These are phyloP conservation scores for Solanum hybrid DNA, from an alignment of 305 asterid genomes.

Conservation along the genomic window DNA sequence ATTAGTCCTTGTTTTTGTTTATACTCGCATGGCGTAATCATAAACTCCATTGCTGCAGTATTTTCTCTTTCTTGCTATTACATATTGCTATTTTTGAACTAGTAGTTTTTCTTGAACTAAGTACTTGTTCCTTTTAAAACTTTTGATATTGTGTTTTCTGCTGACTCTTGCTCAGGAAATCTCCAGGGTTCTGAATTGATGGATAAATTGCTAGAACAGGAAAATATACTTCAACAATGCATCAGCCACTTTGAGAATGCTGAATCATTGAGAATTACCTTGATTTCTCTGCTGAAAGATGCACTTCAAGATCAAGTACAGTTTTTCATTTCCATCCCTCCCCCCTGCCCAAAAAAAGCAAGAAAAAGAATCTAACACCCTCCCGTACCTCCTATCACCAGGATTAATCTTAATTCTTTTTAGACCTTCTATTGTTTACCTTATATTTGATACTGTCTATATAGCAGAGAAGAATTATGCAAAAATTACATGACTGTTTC, in stretches of 20 bases:
- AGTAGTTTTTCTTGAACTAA: not conserved
- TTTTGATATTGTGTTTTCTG: conserved; percentile 7
- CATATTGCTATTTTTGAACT: not conserved
- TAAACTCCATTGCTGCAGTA: not conserved
- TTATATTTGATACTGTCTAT: not conserved
- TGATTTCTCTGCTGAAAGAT: conserved; percentile 70
- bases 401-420: not conserved
- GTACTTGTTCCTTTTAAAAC: not conserved
- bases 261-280: conserved; percentile 57
- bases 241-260: conserved; percentile 61
- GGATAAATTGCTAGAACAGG: conserved; percentile 67
- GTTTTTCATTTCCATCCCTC: not conserved
- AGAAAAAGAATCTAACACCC: not conserved
- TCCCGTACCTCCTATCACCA: not conserved
- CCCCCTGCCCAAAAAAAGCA: not conserved
- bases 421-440: not conserved
- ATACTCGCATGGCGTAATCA: not conserved
- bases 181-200: conserved; percentile 41
- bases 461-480: not conserved
- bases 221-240: conserved; percentile 50
- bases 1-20: not conserved
- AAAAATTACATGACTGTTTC: not conserved
- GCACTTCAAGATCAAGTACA: conserved; percentile 88
- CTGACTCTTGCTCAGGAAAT: conserved; percentile 39
- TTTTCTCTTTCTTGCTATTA: not conserved